A percentile compares a stretch with the other conserved stretches of the same genome.
Evolutionary conservation across 192 early-diverging fungal genomes (phyloP).

Genomic region (Coemansia sp.): DNA sequence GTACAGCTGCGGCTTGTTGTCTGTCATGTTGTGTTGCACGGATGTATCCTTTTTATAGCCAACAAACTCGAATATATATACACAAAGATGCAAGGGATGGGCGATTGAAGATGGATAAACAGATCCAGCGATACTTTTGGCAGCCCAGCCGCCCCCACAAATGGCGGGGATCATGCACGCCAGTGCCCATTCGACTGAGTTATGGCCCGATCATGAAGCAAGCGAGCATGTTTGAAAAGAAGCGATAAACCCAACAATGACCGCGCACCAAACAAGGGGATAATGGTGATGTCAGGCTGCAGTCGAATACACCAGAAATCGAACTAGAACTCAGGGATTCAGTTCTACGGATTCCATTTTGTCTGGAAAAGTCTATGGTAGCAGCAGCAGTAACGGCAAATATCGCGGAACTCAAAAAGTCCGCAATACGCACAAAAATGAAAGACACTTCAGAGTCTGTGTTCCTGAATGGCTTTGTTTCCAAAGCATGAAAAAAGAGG

Average conservation of each 20-base stretch:
- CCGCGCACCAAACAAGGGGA: too few relatives aligned
- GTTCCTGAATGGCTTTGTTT: neutral
- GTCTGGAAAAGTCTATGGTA: neutral
- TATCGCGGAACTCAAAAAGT: neutral
- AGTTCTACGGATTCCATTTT: neutral
- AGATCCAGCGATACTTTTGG: too few relatives aligned
- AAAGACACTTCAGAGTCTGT: neutral
- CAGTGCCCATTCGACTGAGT: neutral
- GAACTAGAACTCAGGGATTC: neutral
- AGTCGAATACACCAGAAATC: neutral
- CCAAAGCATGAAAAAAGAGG: too few relatives aligned
- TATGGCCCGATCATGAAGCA: neutral
- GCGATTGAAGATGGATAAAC: too few relatives aligned
- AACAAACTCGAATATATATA: neutral
- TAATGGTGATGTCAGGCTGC: neutral
- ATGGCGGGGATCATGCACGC: neutral
- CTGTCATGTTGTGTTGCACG: neutral
- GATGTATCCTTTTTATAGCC: neutral
- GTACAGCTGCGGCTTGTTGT: slow-evolving; percentile 51
- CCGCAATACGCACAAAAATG: neutral
- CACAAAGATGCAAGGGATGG: too few relatives aligned
- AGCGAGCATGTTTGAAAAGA: neutral
- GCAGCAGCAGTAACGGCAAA: neutral
- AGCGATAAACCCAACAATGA: too few relatives aligned
- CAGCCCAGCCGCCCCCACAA: too few relatives aligned